A percentile compares a stretch with the other conserved stretches of the same genome.
These are phyloP conservation scores for Claviceps fusiformis DNA, from an alignment of 2,329 filamentous ascomycete genomes.

Conservation along the genomic window DNA sequence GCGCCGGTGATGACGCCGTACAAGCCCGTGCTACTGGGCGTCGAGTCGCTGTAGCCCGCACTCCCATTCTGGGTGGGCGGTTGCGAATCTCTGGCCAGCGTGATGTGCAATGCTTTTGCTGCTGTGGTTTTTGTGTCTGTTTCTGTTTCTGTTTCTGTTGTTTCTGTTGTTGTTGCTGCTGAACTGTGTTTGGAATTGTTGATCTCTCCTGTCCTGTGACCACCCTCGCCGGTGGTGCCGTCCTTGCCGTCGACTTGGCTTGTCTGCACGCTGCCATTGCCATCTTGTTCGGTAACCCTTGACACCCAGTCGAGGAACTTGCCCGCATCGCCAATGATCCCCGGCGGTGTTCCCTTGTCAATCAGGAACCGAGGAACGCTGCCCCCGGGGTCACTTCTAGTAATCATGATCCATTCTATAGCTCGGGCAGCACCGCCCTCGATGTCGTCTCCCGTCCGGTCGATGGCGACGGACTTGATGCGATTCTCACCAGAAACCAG, in stretches of 20 bases:
- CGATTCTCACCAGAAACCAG: constrained; percentile 16
- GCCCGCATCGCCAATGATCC: constrained; percentile 63
- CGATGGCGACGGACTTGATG: constrained; percentile 8
- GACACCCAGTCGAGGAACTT: constrained; percentile 70
- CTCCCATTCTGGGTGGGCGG: background rate
- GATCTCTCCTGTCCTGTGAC: background rate
- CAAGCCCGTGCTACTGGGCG: constrained; percentile 31
- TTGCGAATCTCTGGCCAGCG: background rate
- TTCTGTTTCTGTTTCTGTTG: background rate
- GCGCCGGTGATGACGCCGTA: constrained; percentile 43
- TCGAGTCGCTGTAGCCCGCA: constrained; percentile 16
- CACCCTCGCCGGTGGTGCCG: too few species aligned
- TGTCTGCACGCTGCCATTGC: background rate
- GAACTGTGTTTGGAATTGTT: background rate
- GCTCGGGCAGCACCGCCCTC: constrained; percentile 15
- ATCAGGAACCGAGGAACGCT: constrained; percentile 83
- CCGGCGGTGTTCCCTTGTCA: constrained; percentile 72
- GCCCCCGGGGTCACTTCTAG: constrained; percentile 75
- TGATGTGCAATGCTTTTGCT: background rate
- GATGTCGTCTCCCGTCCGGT: constrained; percentile 17
- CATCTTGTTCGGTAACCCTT: constrained; percentile 21
- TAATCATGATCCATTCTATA: constrained; percentile 88
- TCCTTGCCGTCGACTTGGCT: background rate
- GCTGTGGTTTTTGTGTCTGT: background rate
- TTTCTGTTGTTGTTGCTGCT: background rate